Evolutionary conservation across 345 rosid species (phyloP).

Genomic region (Microcos paniculata): DNA sequence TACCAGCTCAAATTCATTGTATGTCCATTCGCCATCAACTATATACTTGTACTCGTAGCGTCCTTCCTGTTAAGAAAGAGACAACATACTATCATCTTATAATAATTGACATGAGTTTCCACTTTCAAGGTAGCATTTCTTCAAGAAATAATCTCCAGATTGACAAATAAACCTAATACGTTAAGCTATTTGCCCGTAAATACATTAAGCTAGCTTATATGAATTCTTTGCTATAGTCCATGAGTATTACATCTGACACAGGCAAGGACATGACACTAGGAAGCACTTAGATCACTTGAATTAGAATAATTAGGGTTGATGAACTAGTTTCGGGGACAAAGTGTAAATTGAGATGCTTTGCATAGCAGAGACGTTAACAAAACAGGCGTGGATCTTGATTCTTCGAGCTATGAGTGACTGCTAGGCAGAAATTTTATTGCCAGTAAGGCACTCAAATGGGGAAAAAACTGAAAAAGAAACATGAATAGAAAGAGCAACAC

Average conservation of each 20-base stretch:
- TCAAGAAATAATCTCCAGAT: neutral
- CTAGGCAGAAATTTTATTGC: neutral
- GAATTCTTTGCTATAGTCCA: neutral
- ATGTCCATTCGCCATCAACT: constrained; percentile 76
- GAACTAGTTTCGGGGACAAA: neutral
- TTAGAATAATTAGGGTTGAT: neutral
- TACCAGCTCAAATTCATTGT: constrained; percentile 56
- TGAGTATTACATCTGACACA: neutral
- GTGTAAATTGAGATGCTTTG: neutral
- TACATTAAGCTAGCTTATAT: neutral
- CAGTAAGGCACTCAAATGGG: neutral
- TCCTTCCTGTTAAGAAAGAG: constrained; percentile 69
- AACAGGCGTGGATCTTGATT: neutral
- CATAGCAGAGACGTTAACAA: neutral
- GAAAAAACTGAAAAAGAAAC: neutral
- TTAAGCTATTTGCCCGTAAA: neutral
- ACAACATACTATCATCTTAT: neutral
- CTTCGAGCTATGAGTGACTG: neutral
- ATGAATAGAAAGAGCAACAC: neutral
- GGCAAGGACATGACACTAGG: neutral
- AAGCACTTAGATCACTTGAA: neutral
- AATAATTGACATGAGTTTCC: neutral
- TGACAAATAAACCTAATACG: too few species aligned
- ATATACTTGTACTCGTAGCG: constrained; percentile 86
- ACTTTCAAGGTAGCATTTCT: neutral